A percentile compares a stretch with the other conserved stretches of the same genome.
Conservation (phyloP, 176 grass and related monocot genomes). For the Avena sativa region DNA sequence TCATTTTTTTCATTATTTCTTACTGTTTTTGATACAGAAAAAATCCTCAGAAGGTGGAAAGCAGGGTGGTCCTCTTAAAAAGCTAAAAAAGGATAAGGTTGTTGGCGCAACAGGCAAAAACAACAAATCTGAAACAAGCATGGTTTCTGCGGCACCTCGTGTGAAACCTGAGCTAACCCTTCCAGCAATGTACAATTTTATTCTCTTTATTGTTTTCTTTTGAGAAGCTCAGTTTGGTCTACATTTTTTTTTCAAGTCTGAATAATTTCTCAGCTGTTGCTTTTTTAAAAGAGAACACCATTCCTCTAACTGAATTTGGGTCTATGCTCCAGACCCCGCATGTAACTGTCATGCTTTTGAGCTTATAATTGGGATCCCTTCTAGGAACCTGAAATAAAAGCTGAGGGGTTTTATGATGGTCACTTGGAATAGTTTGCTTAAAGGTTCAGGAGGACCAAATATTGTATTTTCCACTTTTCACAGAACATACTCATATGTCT, state of each 20-base stretch:
- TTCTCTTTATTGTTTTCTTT: constrained; percentile 35
- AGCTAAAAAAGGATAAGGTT: constrained; percentile 93
- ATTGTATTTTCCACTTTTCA: neutral
- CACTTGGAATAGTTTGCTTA: constrained; percentile 1
- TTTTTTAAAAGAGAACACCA: neutral
- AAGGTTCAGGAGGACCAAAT: neutral
- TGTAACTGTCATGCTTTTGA: constrained; percentile 20
- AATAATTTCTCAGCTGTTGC: neutral
- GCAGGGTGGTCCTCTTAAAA: constrained; percentile 71
- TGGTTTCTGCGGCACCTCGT: constrained; percentile 66
- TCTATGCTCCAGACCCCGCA: neutral
- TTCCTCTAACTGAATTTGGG: constrained; percentile 4
- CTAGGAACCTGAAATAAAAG: constrained; percentile 6
- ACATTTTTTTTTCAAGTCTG: neutral
- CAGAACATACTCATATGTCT: constrained; percentile 3
- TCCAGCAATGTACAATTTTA: constrained; percentile 68
- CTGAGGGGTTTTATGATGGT: neutral
- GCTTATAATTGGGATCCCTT: constrained; percentile 12
- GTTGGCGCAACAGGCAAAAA: constrained; percentile 74
- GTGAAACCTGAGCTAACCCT: constrained; percentile 91
- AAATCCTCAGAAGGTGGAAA: constrained; percentile 81
- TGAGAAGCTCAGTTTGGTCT: neutral
- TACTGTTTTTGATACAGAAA: constrained; percentile 65
- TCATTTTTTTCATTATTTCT: constrained; percentile 37
- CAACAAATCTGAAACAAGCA: constrained; percentile 71